These are phyloP conservation scores for Clathrus columnatus DNA, from an alignment of 768 basidiomycete species.

Conservation along the genomic window DNA sequence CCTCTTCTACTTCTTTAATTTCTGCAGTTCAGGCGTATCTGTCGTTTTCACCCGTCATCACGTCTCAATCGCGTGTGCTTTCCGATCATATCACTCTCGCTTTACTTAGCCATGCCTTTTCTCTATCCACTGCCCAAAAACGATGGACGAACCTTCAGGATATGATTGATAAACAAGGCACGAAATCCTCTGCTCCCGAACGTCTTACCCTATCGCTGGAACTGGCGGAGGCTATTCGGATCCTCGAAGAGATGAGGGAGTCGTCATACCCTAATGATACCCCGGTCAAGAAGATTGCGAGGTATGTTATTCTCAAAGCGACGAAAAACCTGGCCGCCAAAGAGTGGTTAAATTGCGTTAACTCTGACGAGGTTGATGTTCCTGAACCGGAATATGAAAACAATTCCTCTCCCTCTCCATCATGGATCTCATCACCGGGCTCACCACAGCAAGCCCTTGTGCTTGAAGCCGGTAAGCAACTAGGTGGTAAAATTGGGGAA, in stretches of 20 bases:
- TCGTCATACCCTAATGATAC: background rate
- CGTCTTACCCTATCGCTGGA: conserved; percentile 44
- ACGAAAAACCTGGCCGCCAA: conserved; percentile 42
- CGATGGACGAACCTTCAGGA: conserved; percentile 34
- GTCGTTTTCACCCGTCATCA: conserved; percentile 34
- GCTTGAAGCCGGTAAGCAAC: conserved; percentile 49
- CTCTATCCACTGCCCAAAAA: conserved; percentile 32
- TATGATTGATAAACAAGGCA: conserved; percentile 16
- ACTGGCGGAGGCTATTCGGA: conserved; percentile 43
- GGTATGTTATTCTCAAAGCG: conserved; percentile 40
- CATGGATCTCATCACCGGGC: conserved; percentile 31
- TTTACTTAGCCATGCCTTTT: conserved; percentile 41
- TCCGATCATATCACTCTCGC: conserved; percentile 50
- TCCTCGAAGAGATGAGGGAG: conserved; percentile 18
- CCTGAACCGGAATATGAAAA: conserved; percentile 16
- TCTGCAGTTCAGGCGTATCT: conserved; percentile 45
- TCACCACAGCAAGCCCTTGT: conserved; percentile 22
- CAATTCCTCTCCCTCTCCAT: conserved; percentile 25
- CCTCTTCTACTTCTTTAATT: conserved; percentile 16
- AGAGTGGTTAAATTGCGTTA: conserved; percentile 44
- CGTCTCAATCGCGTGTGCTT: conserved; percentile 22
- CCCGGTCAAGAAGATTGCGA: conserved; percentile 28
- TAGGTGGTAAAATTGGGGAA: conserved; percentile 49
- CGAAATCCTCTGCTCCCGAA: conserved; percentile 37
- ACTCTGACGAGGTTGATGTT: conserved; percentile 16